Conservation (phyloP, 139 green algal genomes). For the Spirogloea muscicola region DNA sequence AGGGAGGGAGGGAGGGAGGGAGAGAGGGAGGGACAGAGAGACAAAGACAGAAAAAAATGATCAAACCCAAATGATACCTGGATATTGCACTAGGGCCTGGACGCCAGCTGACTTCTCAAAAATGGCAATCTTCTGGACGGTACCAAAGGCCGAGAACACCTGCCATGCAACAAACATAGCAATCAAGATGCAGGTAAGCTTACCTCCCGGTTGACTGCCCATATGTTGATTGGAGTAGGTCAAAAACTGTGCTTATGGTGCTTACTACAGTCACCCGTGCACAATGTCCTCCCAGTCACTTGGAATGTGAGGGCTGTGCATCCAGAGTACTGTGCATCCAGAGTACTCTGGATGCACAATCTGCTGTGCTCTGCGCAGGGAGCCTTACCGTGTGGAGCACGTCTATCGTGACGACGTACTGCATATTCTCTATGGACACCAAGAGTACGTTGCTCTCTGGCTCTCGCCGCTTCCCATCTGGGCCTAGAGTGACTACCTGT, state of each 20-base stretch:
- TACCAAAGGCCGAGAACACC: conserved; percentile 62
- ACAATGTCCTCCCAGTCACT: too few species aligned
- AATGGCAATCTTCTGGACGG: conserved; percentile 66
- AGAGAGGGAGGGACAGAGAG: too few species aligned
- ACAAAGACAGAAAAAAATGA: too few species aligned
- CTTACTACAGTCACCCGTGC: too few species aligned
- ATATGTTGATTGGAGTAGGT: too few species aligned
- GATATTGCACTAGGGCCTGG: conserved; percentile 62
- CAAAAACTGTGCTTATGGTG: too few species aligned
- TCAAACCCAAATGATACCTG: too few species aligned
- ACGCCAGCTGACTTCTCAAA: conserved; percentile 64
- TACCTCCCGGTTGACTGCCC: too few species aligned
- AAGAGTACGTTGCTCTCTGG: conserved; percentile 49
- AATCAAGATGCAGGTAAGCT: too few species aligned
- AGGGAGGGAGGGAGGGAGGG: too few species aligned
- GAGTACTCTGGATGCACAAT: background rate
- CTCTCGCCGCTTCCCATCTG: conserved; percentile 22
- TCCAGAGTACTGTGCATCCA: background rate
- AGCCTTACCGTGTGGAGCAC: conserved; percentile 58
- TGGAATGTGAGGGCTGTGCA: too few species aligned
- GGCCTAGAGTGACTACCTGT: background rate
- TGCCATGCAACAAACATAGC: too few species aligned
- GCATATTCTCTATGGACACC: conserved; percentile 56
- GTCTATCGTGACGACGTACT: conserved; percentile 63
- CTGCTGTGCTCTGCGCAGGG: background rate